These are phyloP conservation scores for Escovopsis sp. DNA, from an alignment of 2,329 filamentous ascomycete genomes.

Conservation along the genomic window DNA sequence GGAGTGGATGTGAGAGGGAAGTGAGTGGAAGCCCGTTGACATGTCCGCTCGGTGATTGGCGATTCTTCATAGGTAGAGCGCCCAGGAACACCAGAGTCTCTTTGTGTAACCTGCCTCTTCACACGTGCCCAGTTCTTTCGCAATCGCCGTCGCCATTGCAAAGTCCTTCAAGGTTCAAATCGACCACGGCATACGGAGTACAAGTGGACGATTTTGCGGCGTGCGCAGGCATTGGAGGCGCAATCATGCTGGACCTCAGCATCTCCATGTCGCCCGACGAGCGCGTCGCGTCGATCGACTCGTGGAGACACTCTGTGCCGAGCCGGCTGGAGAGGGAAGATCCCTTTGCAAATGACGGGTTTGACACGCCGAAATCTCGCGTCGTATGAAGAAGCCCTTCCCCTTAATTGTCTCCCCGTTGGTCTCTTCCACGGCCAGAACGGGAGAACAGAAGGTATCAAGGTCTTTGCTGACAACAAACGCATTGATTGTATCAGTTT, in stretches of 20 bases:
- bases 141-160: too few relatives aligned
- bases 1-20: not conserved
- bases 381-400: conserved; percentile 13
- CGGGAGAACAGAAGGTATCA: too few relatives aligned
- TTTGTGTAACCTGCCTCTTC: too few relatives aligned
- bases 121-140: too few relatives aligned
- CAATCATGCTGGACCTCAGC: conserved; percentile 1
- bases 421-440: too few relatives aligned
- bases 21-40: too few relatives aligned
- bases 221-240: not conserved
- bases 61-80: too few relatives aligned
- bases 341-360: conserved; percentile 20
- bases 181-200: too few relatives aligned
- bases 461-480: not conserved
- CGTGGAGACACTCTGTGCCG: conserved; percentile 21
- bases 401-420: not conserved
- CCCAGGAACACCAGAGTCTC: too few relatives aligned
- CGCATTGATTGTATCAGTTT: not conserved
- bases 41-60: too few relatives aligned
- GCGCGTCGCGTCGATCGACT: conserved; percentile 11
- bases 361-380: conserved; percentile 14
- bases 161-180: too few relatives aligned
- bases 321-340: conserved; percentile 19
- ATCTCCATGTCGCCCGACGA: conserved; percentile 3
- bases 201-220: not conserved